These are phyloP conservation scores for Naganishia vaughanmartiniae DNA, from an alignment of 768 basidiomycete genomes.

Conservation along the genomic window DNA sequence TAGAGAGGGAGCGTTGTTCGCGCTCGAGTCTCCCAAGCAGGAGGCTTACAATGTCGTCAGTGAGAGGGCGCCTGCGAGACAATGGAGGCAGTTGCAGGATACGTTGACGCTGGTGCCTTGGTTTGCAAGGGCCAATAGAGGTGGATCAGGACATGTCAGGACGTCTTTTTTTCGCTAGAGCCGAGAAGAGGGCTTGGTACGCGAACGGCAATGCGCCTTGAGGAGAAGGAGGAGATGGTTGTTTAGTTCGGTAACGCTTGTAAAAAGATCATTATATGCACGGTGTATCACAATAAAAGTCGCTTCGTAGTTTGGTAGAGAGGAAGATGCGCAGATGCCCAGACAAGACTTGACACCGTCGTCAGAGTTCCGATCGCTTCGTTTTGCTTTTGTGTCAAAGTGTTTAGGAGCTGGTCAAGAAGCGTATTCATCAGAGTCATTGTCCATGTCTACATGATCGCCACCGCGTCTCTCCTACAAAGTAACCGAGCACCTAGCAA, in stretches of 20 bases:
- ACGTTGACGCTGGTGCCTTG: slow-evolving; percentile 36
- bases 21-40: slow-evolving; percentile 2
- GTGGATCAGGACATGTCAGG: slow-evolving; percentile 37
- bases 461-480: no score
- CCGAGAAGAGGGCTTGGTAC: background rate
- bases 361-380: no score
- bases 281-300: no score
- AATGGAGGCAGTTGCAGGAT: slow-evolving; percentile 28
- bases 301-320: no score
- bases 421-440: no score
- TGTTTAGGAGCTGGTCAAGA: no score
- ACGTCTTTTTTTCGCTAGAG: slow-evolving; percentile 7
- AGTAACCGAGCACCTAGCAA: no score
- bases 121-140: slow-evolving; percentile 39
- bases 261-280: background rate
- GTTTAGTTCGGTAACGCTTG: background rate
- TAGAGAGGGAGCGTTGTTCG: background rate
- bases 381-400: no score
- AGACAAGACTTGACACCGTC: no score
- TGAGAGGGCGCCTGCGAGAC: slow-evolving; percentile 24
- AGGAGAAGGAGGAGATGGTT: background rate
- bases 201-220: background rate
- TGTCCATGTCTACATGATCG: no score
- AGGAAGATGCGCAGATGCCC: no score
- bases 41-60: slow-evolving; percentile 11